Evolutionary conservation across 768 basidiomycete species (phyloP).

Genomic region (Termitomyces sp.): DNA sequence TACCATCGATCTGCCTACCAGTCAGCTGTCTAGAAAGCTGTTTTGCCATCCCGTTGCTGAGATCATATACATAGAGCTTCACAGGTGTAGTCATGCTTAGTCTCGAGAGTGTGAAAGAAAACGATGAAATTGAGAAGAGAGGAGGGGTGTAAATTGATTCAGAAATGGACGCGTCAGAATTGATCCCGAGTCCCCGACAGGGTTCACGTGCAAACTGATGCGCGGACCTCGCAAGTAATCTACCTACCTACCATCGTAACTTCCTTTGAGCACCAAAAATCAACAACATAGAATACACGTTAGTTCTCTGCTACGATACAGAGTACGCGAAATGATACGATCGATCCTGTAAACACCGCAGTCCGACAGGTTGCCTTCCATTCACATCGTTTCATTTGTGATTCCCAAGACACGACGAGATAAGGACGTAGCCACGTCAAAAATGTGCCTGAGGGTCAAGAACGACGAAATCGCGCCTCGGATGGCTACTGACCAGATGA

Average conservation of each 20-base stretch:
- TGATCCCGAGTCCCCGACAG: too few relatives aligned
- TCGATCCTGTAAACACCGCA: too few relatives aligned
- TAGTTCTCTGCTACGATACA: not conserved
- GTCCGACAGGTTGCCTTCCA: too few relatives aligned
- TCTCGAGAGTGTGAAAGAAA: not conserved
- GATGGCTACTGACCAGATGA: not conserved
- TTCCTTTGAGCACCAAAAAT: too few relatives aligned
- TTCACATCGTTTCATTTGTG: not conserved
- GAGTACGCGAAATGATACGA: too few relatives aligned
- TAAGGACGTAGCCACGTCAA: not conserved
- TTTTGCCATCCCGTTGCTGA: slow-evolving; percentile 82
- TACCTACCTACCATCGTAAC: too few relatives aligned
- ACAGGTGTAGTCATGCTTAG: slow-evolving; percentile 43
- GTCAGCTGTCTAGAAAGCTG: slow-evolving; percentile 77
- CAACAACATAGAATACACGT: too few relatives aligned
- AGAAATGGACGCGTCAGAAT: slow-evolving; percentile 1
- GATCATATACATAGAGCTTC: slow-evolving; percentile 87
- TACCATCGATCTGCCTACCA: slow-evolving; percentile 88
- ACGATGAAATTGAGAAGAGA: not conserved
- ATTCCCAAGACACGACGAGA: not conserved
- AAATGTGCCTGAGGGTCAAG: not conserved
- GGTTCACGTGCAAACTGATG: not conserved
- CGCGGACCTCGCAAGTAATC: too few relatives aligned
- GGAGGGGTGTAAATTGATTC: not conserved
- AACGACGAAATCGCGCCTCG: not conserved